phyloP scores from a whole-genome alignment of 805 yeast genomes.

The Kodamaea leandrae region DNA sequence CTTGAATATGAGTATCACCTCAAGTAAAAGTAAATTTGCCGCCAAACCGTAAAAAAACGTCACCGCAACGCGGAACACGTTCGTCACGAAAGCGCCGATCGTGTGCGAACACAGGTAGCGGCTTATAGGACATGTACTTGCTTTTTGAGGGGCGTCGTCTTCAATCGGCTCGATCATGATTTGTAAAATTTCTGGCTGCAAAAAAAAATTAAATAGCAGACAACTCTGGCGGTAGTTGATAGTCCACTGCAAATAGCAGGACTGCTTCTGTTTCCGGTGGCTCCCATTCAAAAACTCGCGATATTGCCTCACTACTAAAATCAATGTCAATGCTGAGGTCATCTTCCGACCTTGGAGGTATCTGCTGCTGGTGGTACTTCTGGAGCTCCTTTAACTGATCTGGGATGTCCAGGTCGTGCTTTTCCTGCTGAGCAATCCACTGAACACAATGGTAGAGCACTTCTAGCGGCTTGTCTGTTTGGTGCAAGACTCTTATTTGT shows the following conservation, averaged over 20 bases:
- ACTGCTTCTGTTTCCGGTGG: conserved; percentile 1
- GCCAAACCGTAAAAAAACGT: not conserved
- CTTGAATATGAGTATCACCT: conserved; percentile 14
- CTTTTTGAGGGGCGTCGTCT: too few relatives aligned
- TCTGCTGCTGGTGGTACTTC: not conserved
- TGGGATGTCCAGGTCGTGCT: conserved; percentile 4
- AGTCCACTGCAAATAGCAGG: not conserved
- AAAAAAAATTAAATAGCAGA: too few relatives aligned
- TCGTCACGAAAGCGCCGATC: not conserved
- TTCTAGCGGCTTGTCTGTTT: conserved; percentile 14
- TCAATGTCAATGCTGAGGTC: not conserved
- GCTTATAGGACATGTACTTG: too few relatives aligned
- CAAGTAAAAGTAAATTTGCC: conserved; percentile 10
- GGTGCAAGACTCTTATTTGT: conserved; percentile 19
- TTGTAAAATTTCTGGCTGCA: not conserved
- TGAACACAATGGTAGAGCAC: conserved; percentile 25
- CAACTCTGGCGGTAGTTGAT: conserved; percentile 6
- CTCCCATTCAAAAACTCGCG: too few relatives aligned
- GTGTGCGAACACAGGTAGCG: too few relatives aligned
- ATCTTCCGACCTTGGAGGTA: not conserved
- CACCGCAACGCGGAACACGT: not conserved
- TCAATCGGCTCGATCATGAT: not conserved
- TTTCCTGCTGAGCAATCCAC: conserved; percentile 15
- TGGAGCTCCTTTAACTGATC: conserved; percentile 3
- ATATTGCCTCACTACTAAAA: not conserved